These are phyloP conservation scores for Chalciporus pseudorubinellus DNA, from an alignment of 768 basidiomycete genomes.

Conservation along the genomic window DNA sequence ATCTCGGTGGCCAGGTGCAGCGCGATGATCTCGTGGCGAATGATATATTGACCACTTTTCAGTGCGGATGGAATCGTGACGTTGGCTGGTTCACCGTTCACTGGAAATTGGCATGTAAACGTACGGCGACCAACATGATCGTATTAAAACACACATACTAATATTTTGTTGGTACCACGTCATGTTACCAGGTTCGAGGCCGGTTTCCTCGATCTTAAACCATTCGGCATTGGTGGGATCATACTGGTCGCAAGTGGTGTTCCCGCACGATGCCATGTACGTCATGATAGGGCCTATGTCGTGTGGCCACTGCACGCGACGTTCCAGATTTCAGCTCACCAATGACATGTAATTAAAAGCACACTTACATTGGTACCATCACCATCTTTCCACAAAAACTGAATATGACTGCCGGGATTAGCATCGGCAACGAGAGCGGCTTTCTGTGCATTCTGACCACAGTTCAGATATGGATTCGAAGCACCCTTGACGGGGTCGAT, in stretches of 20 bases:
- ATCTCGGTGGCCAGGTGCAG: constrained; percentile 58
- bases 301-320: constrained; percentile 44
- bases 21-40: constrained; percentile 80
- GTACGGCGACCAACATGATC: background rate
- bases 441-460: constrained; percentile 51
- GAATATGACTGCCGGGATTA: constrained; percentile 55
- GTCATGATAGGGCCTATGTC: constrained; percentile 69
- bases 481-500: constrained; percentile 56
- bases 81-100: constrained; percentile 39
- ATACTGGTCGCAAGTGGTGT: constrained; percentile 56
- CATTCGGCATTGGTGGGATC: constrained; percentile 57
- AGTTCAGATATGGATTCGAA: constrained; percentile 53
- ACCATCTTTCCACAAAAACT: constrained; percentile 56
- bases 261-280: constrained; percentile 67
- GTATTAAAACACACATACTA: constrained; percentile 38
- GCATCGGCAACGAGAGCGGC: constrained; percentile 52
- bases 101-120: constrained; percentile 21
- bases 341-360: background rate
- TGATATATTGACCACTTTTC: constrained; percentile 66
- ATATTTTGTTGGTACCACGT: constrained; percentile 56
- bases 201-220: constrained; percentile 70
- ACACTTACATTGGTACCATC: constrained; percentile 35
- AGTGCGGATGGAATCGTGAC: constrained; percentile 50
- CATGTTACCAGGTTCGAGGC: constrained; percentile 34
- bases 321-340: background rate